A percentile compares a stretch with the other conserved stretches of the same genome.
phyloP scores from a whole-genome alignment of 1,284 basidiomycete species.

The Boletus semigastroideus region DNA sequence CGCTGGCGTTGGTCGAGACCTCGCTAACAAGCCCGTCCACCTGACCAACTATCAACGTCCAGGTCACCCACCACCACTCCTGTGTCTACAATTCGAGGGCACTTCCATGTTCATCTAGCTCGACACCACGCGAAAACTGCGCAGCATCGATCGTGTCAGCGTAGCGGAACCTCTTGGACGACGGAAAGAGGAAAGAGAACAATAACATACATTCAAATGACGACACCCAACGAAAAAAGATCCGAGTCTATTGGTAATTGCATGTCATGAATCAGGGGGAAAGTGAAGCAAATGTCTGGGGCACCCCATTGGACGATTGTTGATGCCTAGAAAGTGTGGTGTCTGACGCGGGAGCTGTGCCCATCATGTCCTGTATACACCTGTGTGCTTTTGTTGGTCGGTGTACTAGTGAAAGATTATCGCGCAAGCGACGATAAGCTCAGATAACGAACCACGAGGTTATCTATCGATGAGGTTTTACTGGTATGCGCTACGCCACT shows the following conservation, averaged over 20 bases:
- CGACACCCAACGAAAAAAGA: not conserved
- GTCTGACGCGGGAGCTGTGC: not conserved
- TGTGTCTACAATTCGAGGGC: not conserved
- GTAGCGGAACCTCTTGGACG: not conserved
- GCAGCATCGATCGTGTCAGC: slow-evolving; percentile 10
- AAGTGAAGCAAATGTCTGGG: not conserved
- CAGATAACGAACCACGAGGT: slow-evolving; percentile 18
- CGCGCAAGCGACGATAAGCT: slow-evolving; percentile 10
- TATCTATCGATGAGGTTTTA: slow-evolving; percentile 9
- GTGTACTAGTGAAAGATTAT: not conserved
- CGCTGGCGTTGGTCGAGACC: not conserved
- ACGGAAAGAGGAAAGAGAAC: slow-evolving; percentile 5
- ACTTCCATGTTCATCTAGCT: not conserved
- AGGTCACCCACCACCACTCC: not conserved
- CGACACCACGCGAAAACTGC: not conserved
- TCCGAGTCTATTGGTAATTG: slow-evolving; percentile 12
- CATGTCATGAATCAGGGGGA: not conserved
- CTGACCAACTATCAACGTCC: not conserved
- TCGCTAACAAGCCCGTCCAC: slow-evolving; percentile 1
- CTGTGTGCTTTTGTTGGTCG: slow-evolving; percentile 8
- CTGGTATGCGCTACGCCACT: not conserved
- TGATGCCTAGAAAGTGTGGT: not conserved
- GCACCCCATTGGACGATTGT: slow-evolving; percentile 10
- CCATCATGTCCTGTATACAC: slow-evolving; percentile 1
- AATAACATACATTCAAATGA: slow-evolving; percentile 7